These are phyloP conservation scores for Trametes sanguinea DNA, from an alignment of 768 basidiomycete genomes.

Conservation along the genomic window DNA sequence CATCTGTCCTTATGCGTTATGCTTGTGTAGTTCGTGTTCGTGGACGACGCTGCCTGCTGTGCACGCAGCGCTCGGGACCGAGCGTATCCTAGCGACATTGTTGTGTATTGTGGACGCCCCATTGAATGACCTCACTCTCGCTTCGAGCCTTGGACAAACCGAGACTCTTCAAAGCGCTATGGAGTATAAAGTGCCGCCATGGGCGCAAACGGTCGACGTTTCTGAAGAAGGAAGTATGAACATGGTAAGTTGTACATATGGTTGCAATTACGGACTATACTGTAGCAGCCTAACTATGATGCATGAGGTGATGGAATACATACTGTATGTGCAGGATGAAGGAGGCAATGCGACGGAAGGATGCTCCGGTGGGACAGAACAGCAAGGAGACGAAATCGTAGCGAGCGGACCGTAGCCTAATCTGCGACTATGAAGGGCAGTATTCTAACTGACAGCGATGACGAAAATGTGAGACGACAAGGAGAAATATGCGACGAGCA, in stretches of 20 bases:
- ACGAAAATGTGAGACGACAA: conserved; percentile 10
- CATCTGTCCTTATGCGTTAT: background rate
- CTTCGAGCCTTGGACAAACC: background rate
- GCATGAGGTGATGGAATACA: conserved; percentile 24
- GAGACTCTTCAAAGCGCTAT: background rate
- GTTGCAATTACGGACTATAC: conserved; percentile 22
- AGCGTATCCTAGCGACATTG: conserved; percentile 8
- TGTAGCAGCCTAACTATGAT: conserved; percentile 21
- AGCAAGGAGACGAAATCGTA: conserved; percentile 22
- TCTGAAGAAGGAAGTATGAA: conserved; percentile 10
- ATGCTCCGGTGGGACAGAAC: conserved; percentile 18
- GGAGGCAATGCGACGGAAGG: conserved; percentile 19
- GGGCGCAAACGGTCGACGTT: conserved; percentile 23
- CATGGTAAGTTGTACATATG: conserved; percentile 22
- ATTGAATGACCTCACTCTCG: background rate
- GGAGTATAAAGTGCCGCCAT: conserved; percentile 3
- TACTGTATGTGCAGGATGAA: conserved; percentile 24
- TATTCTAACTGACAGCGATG: conserved; percentile 24
- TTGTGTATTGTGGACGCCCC: conserved; percentile 9
- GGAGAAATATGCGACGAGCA: conserved; percentile 15
- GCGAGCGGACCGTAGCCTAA: conserved; percentile 24
- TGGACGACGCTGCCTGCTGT: conserved; percentile 2
- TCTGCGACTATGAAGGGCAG: conserved; percentile 24
- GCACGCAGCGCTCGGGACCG: conserved; percentile 15
- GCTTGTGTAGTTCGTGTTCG: background rate